Evolutionary conservation across 257 asterid species (phyloP).

Genomic region (Osmanthus fragrans): DNA sequence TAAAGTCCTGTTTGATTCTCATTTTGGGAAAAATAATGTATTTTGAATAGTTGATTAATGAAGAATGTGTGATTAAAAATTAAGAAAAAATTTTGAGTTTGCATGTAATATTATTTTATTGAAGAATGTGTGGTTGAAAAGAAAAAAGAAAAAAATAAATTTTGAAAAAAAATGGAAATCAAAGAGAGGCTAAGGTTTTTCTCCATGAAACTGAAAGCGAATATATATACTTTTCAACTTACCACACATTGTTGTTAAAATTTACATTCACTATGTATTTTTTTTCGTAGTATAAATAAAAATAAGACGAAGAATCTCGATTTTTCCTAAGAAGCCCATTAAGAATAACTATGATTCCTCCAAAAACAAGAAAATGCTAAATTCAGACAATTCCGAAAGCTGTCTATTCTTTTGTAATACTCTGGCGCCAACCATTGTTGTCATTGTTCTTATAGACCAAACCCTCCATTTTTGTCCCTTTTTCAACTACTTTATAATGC

Average conservation of each 20-base stretch:
- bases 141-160: too few relatives aligned
- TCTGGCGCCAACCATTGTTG: conserved; percentile 1
- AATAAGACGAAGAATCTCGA: background rate
- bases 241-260: background rate
- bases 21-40: too few relatives aligned
- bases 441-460: conserved; percentile 3
- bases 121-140: too few relatives aligned
- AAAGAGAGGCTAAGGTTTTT: too few relatives aligned
- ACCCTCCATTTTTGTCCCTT: conserved; percentile 20
- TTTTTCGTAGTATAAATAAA: background rate
- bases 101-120: too few relatives aligned
- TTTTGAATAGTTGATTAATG: too few relatives aligned
- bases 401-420: conserved; percentile 16
- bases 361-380: conserved; percentile 14
- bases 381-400: conserved; percentile 7
- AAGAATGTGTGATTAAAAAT: too few relatives aligned
- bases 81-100: too few relatives aligned
- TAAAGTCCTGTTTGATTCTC: too few relatives aligned
- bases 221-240: background rate
- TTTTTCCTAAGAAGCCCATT: background rate
- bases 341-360: background rate
- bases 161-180: too few relatives aligned
- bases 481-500: conserved; percentile 24
- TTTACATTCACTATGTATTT: background rate
- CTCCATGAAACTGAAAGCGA: background rate